Base-by-base conservation (phyloP, 345 rosid species). In the Corchorus capsularis region DNA sequence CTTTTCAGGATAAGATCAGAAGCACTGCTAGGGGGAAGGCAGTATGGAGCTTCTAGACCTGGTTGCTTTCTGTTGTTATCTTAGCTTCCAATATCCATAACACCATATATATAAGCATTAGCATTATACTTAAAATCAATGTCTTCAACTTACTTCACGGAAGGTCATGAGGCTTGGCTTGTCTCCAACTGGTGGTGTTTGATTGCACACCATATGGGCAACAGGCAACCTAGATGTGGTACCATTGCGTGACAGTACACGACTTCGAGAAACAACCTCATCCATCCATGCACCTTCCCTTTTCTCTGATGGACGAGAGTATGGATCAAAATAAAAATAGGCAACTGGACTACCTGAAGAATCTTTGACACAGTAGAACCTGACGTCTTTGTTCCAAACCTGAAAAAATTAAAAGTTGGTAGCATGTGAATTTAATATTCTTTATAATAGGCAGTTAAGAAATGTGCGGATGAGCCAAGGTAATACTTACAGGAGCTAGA, bases 131-230 rank as follows among this genome's bases (percentile, higher is more conserved):
- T 66, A 50, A 52, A 45, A 59, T 37, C 27, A 47, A 73, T 41
- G 50, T 13, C 46, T 49, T 71, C 22, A 74, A 50, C 77, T 79
- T 79, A 94, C 98, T 96, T 94, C 97, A n/a, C 86, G 85, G 79
- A 94, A 92, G 72, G 97, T 94, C 97, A 94, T 92, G 50, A 94
- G 94, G 81, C 98, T 94, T 55, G 98, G 98, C 81, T 91, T 94
- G 81, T 80, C 85, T 65, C 98, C 97, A 11, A 94, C 91, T 39
- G 97, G 98, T 34, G 98, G 97, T 77, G 93, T 91, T 84, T 92
- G 98, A 85, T 94, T 94, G 85, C 98, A 94, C 56, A 92, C 97
- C 96, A 94, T 91, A 83, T 92, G 97, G 17, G 98, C 97, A 78
- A 94, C 82, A 68, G 93, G 95, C 62, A 91, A 87, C 86, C 95